Percentiles rank a stretch among this genome's conserved stretches.
Evolutionary conservation across 345 rosid species (phyloP).

Genomic region (Eucalyptus erythrocorys): DNA sequence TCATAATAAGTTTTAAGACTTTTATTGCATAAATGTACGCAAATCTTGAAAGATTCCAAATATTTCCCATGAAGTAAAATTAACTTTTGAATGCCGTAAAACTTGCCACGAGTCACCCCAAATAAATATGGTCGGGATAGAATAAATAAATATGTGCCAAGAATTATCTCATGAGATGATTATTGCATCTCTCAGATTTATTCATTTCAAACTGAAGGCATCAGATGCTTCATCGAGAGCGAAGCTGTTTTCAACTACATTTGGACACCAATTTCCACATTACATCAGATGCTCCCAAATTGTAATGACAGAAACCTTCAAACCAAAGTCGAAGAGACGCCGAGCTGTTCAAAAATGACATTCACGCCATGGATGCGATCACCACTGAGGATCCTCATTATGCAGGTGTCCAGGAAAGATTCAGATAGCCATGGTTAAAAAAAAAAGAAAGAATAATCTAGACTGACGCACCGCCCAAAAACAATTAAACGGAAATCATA

Average conservation of each 20-base stretch:
- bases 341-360: not conserved
- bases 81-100: not conserved
- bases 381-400: not conserved
- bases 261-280: not conserved
- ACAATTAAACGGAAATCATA: not conserved
- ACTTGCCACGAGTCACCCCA: not conserved
- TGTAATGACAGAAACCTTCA: not conserved
- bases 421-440: not conserved
- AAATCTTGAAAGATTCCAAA: no score
- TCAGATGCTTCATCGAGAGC: not conserved
- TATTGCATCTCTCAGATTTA: not conserved
- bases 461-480: not conserved
- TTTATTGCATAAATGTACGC: no score
- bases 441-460: not conserved
- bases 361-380: not conserved
- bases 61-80: not conserved
- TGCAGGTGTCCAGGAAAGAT: not conserved
- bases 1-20: rapidly evolving
- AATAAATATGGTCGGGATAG: not conserved
- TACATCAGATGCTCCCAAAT: not conserved
- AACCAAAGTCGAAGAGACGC: not conserved
- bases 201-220: not conserved
- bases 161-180: not conserved
- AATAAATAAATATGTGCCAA: not conserved
- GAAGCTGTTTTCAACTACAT: not conserved